Evolutionary conservation across 2,329 filamentous ascomycete species (phyloP).

Genomic region (Trichocomaceae sp.): DNA sequence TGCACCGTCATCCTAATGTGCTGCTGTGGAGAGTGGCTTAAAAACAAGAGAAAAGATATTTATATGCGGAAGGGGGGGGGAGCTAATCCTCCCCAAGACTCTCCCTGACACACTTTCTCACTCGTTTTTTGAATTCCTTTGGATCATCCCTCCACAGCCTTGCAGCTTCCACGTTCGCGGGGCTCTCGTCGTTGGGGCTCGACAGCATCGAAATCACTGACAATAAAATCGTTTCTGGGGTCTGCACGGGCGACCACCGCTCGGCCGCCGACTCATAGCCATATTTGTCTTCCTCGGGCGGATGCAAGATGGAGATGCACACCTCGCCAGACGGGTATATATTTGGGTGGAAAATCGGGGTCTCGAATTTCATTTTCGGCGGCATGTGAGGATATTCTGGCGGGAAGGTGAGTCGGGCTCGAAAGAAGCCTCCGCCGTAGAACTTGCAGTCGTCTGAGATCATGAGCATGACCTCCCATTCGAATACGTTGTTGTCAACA

Average conservation of each 20-base stretch:
- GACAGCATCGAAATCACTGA: slow-evolving; percentile 89
- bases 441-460: slow-evolving; percentile 89
- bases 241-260: slow-evolving; percentile 92
- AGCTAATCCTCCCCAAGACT: slow-evolving; percentile 65
- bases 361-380: slow-evolving; percentile 79
- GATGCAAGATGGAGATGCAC: slow-evolving; percentile 95
- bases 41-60: not conserved
- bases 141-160: slow-evolving; percentile 76
- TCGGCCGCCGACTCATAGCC: slow-evolving; percentile 88
- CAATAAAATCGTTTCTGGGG: slow-evolving; percentile 86
- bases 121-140: slow-evolving; percentile 69
- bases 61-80: not conserved
- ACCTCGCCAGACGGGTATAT: slow-evolving; percentile 82
- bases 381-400: slow-evolving; percentile 78
- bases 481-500: slow-evolving; percentile 78
- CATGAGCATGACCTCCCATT: slow-evolving; percentile 99
- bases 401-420: slow-evolving; percentile 76
- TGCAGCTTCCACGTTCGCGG: slow-evolving; percentile 91
- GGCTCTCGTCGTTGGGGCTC: slow-evolving; percentile 89
- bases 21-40: not conserved
- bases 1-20: slow-evolving; percentile 2
- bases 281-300: slow-evolving; percentile 86
- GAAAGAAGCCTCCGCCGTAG: slow-evolving; percentile 95
- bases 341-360: slow-evolving; percentile 89
- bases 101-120: slow-evolving; percentile 71